Conservation (phyloP, 306 rosid species). For the Carpinus viminea region DNA sequence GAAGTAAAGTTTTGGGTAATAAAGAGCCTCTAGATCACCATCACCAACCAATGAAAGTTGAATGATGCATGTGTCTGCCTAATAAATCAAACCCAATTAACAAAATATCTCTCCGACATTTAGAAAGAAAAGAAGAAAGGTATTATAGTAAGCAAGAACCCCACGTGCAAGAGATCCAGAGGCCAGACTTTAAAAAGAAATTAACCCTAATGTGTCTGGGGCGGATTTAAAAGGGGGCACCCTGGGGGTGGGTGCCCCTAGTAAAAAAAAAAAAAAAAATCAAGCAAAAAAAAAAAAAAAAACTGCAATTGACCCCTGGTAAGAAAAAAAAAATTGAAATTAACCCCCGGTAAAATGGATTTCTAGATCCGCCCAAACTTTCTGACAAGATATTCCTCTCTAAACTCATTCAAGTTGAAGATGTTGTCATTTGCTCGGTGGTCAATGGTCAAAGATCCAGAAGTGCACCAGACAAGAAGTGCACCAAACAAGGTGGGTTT, state of each 20-base stretch:
- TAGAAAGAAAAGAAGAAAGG: slow-evolving; percentile 55
- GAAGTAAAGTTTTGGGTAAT: slow-evolving; percentile 14
- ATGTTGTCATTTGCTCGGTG: slow-evolving; percentile 24
- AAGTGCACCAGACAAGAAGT: slow-evolving; percentile 30
- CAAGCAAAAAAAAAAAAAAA: no score
- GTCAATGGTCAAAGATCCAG: slow-evolving; percentile 76
- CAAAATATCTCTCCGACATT: slow-evolving; percentile 7
- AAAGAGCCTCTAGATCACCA: slow-evolving; percentile 27
- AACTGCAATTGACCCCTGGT: no score
- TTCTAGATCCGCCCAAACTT: no score
- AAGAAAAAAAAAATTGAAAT: no score
- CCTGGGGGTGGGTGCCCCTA: no score
- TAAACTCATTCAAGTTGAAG: slow-evolving; percentile 10
- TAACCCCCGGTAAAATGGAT: no score
- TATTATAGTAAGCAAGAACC: slow-evolving; percentile 44
- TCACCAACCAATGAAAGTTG: slow-evolving; percentile 40
- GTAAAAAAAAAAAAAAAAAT: no score
- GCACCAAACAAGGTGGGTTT: slow-evolving; percentile 36
- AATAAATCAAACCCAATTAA: slow-evolving; percentile 23
- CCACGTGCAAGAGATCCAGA: slow-evolving; percentile 87
- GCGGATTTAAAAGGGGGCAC: no score
- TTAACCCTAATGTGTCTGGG: slow-evolving; percentile 13
- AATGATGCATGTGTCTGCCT: slow-evolving; percentile 33
- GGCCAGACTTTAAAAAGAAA: slow-evolving; percentile 15
- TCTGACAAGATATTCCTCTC: slow-evolving; percentile 34